Base-by-base conservation (phyloP, 176 grass and related monocot genomes). In the Dendrocalamus sinicus region DNA sequence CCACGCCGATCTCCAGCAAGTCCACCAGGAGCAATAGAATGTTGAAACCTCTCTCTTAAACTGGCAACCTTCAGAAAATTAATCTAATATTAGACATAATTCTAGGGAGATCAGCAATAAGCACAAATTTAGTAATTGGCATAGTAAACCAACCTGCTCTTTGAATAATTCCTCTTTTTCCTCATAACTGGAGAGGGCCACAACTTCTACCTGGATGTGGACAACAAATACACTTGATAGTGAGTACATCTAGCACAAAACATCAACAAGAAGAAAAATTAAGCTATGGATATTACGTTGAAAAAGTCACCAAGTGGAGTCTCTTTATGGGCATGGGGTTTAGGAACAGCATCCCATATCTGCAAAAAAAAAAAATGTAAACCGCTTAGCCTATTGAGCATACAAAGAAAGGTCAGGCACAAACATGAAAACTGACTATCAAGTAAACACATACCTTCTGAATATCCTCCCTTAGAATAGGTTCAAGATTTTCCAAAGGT, bases 271-370 rank as follows among this genome's bases (percentile, higher is more conserved):
- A 15, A 90, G 15, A 82, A 83, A 63, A n/a, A 19, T 30, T 80
- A 53, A 53, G 70, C 58, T 41, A 76, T 61, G 68, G 77, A 70
- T 63, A 72, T 90, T 94, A 98, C 96, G 84, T 95, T 88, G 67
- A 98, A 98, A 87, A 98, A 98, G 79, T 98, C 96, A 82, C 91
- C 86, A 66, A 98, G 86, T 69, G 86, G 96, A 81, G 96, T 98
- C 73, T 98, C 96, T 91, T 94, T 94, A 75, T 94, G 93, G 75
- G 91, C 91, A 88, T 92, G 88, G 63, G 96, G 96, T 75, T 98
- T 98, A 74, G 96, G 89, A 89, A 98, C 93, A 84, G 62, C 70
- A 80, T 98, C 96, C 96, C 93, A 98, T 85, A 98, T 98, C 96
- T 98, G 91, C 75, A 94, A 79, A 50, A 88, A 76, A 67, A 66